Conservation (phyloP, 768 basidiomycete genomes). For the Xerocomellus amylosporus region DNA sequence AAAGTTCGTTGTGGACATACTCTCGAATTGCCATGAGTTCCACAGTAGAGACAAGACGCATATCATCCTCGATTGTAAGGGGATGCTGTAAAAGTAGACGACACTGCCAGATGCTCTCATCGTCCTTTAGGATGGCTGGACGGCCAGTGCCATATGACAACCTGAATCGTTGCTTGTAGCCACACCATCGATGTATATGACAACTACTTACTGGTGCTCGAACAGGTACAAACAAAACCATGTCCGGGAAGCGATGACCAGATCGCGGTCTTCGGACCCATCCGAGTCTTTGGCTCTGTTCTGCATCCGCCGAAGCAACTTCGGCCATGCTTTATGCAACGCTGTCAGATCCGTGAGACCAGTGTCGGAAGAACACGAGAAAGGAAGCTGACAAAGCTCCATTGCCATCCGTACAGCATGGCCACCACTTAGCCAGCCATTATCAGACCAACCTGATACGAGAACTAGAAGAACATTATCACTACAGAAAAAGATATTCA, state of each 20-base stretch:
- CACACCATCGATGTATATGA: background rate
- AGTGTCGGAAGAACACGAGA: background rate
- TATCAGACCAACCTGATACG: constrained; percentile 92
- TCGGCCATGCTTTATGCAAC: constrained; percentile 91
- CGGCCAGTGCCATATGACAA: constrained; percentile 94
- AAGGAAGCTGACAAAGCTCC: constrained; percentile 68
- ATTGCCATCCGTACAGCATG: constrained; percentile 98
- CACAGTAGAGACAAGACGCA: constrained; percentile 91
- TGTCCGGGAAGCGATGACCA: constrained; percentile 79
- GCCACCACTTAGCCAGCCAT: constrained; percentile 92
- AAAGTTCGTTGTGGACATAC: constrained; percentile 75
- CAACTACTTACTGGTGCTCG: constrained; percentile 78
- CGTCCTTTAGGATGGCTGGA: constrained; percentile 88
- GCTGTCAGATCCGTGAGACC: constrained; percentile 41
- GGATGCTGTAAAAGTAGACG: constrained; percentile 82
- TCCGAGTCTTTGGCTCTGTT: constrained; percentile 49
- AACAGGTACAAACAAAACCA: constrained; percentile 95
- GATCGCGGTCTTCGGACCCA: constrained; percentile 63
- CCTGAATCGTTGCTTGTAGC: constrained; percentile 40
- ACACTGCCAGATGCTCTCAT: constrained; percentile 85
- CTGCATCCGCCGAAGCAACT: constrained; percentile 74
- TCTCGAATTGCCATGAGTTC: constrained; percentile 91
- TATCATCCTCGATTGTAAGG: constrained; percentile 87
- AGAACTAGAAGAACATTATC: constrained; percentile 51
- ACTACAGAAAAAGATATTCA: background rate